phyloP scores from a whole-genome alignment of 108 stramenopile genomes.

The Nitzschia putrida region DNA sequence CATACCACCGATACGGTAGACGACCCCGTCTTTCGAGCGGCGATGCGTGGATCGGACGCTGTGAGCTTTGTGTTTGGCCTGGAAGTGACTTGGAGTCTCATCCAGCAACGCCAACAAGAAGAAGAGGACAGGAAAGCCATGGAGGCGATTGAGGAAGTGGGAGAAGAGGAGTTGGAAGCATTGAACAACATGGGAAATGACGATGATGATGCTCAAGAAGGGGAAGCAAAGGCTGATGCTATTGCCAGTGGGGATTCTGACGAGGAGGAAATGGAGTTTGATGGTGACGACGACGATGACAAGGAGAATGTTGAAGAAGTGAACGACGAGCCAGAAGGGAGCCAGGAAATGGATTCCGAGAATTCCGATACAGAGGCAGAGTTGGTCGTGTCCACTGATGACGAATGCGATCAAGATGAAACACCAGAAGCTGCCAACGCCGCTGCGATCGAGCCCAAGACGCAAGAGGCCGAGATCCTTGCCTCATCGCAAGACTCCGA shows the following conservation, averaged over 20 bases:
- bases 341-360: not conserved
- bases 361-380: not conserved
- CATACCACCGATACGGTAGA: slow-evolving; percentile 88
- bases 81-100: slow-evolving; percentile 91
- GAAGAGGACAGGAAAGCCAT: slow-evolving; percentile 79
- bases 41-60: slow-evolving; percentile 81
- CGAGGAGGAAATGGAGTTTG: slow-evolving; percentile 7
- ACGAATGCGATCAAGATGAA: not conserved
- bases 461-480: not conserved
- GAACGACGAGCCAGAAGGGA: not conserved
- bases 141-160: slow-evolving; percentile 55
- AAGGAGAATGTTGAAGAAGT: not conserved
- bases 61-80: slow-evolving; percentile 95
- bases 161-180: slow-evolving; percentile 31
- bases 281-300: not conserved
- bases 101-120: slow-evolving; percentile 86
- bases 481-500: not conserved
- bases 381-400: not conserved
- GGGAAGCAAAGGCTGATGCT: slow-evolving; percentile 11
- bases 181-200: slow-evolving; percentile 13
- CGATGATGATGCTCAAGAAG: slow-evolving; percentile 1
- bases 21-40: slow-evolving; percentile 90
- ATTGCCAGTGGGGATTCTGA: slow-evolving; percentile 16
- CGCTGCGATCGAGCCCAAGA: not conserved
- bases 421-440: not conserved